These are phyloP conservation scores for Diplodia corticola DNA, from an alignment of 2,329 filamentous ascomycete species.

Conservation along the genomic window DNA sequence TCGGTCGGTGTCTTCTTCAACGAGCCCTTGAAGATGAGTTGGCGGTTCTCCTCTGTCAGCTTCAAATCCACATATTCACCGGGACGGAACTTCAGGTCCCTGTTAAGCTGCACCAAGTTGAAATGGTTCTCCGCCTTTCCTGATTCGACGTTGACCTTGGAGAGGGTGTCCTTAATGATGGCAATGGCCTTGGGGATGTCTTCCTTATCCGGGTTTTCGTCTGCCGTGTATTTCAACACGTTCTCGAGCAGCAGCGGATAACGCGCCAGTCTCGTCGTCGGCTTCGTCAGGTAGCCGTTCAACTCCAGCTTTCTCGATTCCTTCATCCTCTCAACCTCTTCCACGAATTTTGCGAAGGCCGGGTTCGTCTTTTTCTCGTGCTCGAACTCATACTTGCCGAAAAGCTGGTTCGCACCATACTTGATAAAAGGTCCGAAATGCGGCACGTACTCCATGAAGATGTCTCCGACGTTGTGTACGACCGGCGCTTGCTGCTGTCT, in stretches of 20 bases:
- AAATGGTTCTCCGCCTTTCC: constrained; percentile 98
- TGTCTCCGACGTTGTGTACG: constrained; percentile 86
- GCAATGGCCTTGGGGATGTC: constrained; percentile 88
- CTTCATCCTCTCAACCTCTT: constrained; percentile 93
- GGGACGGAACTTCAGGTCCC: constrained; percentile 85
- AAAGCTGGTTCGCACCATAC: constrained; percentile 93
- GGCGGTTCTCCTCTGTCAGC: constrained; percentile 87
- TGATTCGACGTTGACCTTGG: constrained; percentile 88
- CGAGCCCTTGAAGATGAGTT: constrained; percentile 89
- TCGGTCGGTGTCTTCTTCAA: constrained; percentile 92
- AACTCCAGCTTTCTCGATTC: constrained; percentile 95
- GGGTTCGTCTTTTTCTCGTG: constrained; percentile 87
- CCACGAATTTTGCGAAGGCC: constrained; percentile 85
- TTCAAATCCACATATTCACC: constrained; percentile 93
- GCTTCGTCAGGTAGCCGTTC: constrained; percentile 97
- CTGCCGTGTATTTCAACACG: constrained; percentile 86
- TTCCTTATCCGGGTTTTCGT: constrained; percentile 83
- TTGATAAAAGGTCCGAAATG: constrained; percentile 95
- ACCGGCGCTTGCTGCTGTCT: constrained; percentile 89
- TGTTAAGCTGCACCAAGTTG: constrained; percentile 88
- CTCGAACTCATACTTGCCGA: constrained; percentile 97
- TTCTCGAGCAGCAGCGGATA: constrained; percentile 92
- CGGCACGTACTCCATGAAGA: constrained; percentile 89
- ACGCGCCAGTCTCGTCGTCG: constrained; percentile 88
- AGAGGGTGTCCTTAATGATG: constrained; percentile 83